A percentile compares a stretch with the other conserved stretches of the same genome.
Evolutionary conservation across 129 eudicot species (phyloP).

Genomic region (Artemisia annua): DNA sequence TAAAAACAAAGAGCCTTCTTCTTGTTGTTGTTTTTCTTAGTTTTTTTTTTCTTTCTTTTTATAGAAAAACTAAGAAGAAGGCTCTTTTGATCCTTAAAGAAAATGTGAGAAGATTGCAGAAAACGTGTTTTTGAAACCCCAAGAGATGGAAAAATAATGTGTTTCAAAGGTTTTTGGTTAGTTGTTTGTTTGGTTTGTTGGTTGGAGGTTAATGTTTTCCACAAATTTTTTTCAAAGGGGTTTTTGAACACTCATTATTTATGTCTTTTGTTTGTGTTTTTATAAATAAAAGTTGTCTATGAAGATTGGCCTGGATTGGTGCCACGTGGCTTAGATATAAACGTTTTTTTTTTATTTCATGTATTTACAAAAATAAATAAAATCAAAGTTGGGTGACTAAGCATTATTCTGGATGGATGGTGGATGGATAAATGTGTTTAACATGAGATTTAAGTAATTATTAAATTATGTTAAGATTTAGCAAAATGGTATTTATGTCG

Average conservation of each 20-base stretch:
- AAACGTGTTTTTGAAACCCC: no score
- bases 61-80: constrained; percentile 41
- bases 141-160: constrained; percentile 12
- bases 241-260: no score
- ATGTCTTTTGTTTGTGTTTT: no score
- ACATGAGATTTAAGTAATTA: background rate
- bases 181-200: constrained; percentile 16
- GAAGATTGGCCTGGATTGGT: constrained; percentile 12
- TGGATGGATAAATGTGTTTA: background rate
- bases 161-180: constrained; percentile 14
- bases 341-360: constrained; percentile 5
- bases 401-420: no score
- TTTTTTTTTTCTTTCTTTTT: background rate
- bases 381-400: background rate
- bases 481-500: no score
- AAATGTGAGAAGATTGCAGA: constrained; percentile 23
- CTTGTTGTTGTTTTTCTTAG: background rate
- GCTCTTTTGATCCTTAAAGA: constrained; percentile 41
- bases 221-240: constrained; percentile 33
- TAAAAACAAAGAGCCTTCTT: constrained; percentile 52
- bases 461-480: background rate
- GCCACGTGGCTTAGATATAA: constrained; percentile 36
- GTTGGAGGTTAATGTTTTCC: constrained; percentile 33
- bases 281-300: background rate
- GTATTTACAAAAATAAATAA: background rate